phyloP scores from a whole-genome alignment of 495 filamentous ascomycete genomes.

The Articulospora tetracladia region DNA sequence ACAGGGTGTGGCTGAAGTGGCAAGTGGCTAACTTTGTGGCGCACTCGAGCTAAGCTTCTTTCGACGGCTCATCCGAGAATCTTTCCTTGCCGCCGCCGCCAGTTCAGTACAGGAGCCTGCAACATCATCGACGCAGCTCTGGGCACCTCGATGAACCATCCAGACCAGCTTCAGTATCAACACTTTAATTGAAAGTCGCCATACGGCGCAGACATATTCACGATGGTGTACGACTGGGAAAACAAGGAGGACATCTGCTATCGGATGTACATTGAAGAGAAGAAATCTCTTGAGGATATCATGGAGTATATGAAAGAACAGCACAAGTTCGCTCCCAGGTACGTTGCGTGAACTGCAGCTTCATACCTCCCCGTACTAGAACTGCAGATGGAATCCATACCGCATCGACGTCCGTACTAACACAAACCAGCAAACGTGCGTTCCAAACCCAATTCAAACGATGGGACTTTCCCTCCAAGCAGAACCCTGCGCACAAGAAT shows the following conservation, averaged over 20 bases:
- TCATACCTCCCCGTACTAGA: slow-evolving; percentile 18
- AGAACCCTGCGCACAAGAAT: slow-evolving; percentile 66
- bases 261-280: slow-evolving; percentile 70
- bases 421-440: slow-evolving; percentile 57
- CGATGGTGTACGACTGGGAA: slow-evolving; percentile 75
- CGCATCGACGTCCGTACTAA: slow-evolving; percentile 12
- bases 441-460: slow-evolving; percentile 72
- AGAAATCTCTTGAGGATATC: slow-evolving; percentile 63
- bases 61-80: too few species aligned
- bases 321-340: slow-evolving; percentile 66
- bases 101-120: background rate
- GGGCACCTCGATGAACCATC: slow-evolving; percentile 11
- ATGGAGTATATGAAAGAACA: slow-evolving; percentile 57
- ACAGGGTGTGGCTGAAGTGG: too few species aligned
- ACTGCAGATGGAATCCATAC: background rate
- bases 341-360: slow-evolving; percentile 34
- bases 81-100: too few species aligned
- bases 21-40: too few species aligned
- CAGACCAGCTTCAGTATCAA: background rate
- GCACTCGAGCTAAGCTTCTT: too few species aligned
- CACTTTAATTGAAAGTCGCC: slow-evolving; percentile 3
- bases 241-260: slow-evolving; percentile 64
- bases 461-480: slow-evolving; percentile 75
- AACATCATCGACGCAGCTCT: slow-evolving; percentile 6
- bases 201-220: slow-evolving; percentile 8